Base-by-base conservation (phyloP, 1,284 basidiomycete genomes). In the Rhizoctonia solani region DNA sequence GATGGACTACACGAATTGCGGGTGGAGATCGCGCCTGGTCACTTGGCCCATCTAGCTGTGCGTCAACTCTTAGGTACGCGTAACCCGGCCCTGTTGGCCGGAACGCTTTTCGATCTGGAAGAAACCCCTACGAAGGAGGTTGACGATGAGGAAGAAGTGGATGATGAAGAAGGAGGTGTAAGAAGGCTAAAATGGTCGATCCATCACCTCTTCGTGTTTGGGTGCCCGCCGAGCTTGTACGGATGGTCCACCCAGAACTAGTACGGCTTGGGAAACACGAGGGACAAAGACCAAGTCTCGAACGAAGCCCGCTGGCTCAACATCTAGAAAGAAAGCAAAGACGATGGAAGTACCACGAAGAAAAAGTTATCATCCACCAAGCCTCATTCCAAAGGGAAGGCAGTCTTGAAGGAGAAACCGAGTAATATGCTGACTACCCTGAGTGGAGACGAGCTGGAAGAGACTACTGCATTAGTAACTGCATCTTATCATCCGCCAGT, bases 191-290 rank as follows among this genome's bases (percentile, higher is more conserved):
- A 32, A 69, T 66, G 21, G 73, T 71, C 47, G 79, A 76, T 32
- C 46, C 47, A 23, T 30, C 49, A 8, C 32, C 41, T n/a, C 50
- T 90, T 71, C 79, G 88, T 29, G 73, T 93, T 34, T 90, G 89
- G 89, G 81, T 91, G 79, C 88, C 90, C 0, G 89, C 87, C 14
- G 86, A 83, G 68, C 87, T 94, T 80, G 82, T 93, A 6, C 77
- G 79, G 16, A 76, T 85, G 54, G 90, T 85, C 3, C 85, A 86
- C 65, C 87, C 88, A 3, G 76, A 78, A 4, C 74, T 92, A 29
- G 86, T 87, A 8, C 78, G 83, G 82, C 83, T 21, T 90, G 81
- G 67, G 84, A 89, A 71, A 83, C 81, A 27, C 75, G 75, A 21
- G 74, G 76, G 55, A 67, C 79, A 71, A 79, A 76, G 72, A 52